Percentiles rank a stretch among this genome's conserved stretches.
Conservation (phyloP, 2,329 filamentous ascomycete genomes). For the Colletotrichum sp. region DNA sequence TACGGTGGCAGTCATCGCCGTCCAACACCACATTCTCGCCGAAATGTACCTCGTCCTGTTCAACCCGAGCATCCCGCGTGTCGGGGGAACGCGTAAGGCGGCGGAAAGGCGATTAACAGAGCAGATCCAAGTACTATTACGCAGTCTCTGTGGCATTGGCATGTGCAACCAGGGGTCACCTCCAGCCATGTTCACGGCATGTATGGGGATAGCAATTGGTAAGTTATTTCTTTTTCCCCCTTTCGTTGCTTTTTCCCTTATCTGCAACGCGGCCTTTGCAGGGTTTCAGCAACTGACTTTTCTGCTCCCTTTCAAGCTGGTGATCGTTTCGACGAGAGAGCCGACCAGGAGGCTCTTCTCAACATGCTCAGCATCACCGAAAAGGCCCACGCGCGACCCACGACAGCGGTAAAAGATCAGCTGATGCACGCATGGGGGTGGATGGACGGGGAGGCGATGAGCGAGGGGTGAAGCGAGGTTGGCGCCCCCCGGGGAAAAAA, state of each 20-base stretch:
- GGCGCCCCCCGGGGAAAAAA: neutral
- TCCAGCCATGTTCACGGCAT: constrained; percentile 61
- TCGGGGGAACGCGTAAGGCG: constrained; percentile 44
- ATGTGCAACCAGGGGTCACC: constrained; percentile 62
- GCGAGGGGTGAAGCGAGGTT: neutral
- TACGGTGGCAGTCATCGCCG: constrained; percentile 54
- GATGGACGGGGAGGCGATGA: constrained; percentile 26
- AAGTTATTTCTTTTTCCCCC: neutral
- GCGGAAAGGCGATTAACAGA: constrained; percentile 36
- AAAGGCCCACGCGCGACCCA: constrained; percentile 57
- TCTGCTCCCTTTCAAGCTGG: constrained; percentile 36
- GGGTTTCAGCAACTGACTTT: neutral
- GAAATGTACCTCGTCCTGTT: constrained; percentile 62
- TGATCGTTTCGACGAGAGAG: constrained; percentile 50
- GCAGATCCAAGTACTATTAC: constrained; percentile 51
- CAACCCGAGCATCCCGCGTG: constrained; percentile 56
- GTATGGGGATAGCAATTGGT: constrained; percentile 54
- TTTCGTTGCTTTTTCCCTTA: neutral
- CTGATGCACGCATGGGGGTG: constrained; percentile 57
- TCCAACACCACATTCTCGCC: constrained; percentile 65
- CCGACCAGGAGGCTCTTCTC: constrained; percentile 53
- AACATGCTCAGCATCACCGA: constrained; percentile 53
- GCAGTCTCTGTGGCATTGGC: constrained; percentile 64
- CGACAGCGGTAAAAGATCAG: constrained; percentile 49
- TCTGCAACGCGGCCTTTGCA: neutral